These are phyloP conservation scores for Xylariaceae sp. DNA, from an alignment of 2,329 filamentous ascomycete species.

Conservation along the genomic window DNA sequence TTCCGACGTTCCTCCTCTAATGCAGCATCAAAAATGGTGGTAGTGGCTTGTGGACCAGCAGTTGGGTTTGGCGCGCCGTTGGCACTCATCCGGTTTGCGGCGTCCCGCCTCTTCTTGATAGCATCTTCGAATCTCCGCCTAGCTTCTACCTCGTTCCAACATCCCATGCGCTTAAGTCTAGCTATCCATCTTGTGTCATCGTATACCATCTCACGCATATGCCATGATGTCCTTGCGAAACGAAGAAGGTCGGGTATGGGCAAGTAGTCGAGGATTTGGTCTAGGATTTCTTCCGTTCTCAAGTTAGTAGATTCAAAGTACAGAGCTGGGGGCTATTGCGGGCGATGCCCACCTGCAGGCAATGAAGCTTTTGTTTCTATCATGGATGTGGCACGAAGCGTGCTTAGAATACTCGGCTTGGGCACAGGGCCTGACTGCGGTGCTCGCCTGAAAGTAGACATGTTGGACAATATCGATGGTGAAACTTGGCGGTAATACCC, in stretches of 20 bases:
- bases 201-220: constrained; percentile 97
- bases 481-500: constrained; percentile 1
- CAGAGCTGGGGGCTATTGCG: neutral
- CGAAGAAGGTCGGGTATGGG: constrained; percentile 82
- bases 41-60: constrained; percentile 41
- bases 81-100: constrained; percentile 40
- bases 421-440: constrained; percentile 37
- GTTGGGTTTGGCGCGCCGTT: constrained; percentile 23
- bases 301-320: constrained; percentile 5
- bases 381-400: constrained; percentile 80
- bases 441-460: constrained; percentile 45
- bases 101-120: constrained; percentile 63
- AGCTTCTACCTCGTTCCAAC: constrained; percentile 90
- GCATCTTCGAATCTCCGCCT: constrained; percentile 77
- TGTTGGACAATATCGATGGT: constrained; percentile 18
- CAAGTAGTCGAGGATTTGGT: constrained; percentile 85
- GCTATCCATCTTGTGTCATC: constrained; percentile 96
- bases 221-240: constrained; percentile 81
- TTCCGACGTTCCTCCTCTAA: constrained; percentile 64
- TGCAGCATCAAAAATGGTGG: constrained; percentile 75
- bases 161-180: constrained; percentile 80
- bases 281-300: constrained; percentile 72
- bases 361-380: constrained; percentile 75
- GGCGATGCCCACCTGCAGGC: constrained; percentile 68
- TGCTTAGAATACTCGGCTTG: constrained; percentile 66